A percentile compares a stretch with the other conserved stretches of the same genome.
Conservation (phyloP, 2,329 filamentous ascomycete genomes). For the Verticillium zaregamsianum region DNA sequence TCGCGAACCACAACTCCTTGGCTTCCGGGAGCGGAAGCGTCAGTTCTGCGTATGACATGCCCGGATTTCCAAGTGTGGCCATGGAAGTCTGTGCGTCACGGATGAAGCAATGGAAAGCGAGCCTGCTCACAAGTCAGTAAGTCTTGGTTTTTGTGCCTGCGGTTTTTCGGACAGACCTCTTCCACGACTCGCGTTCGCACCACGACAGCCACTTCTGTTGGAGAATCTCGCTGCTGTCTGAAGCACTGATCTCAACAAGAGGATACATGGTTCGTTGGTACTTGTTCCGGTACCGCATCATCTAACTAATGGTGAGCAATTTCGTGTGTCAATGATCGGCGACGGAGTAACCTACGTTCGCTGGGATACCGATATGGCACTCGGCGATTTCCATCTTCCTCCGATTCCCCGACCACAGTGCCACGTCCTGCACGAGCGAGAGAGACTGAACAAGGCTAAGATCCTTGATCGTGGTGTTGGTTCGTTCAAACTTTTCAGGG, state of each 20-base stretch:
- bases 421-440: slow-evolving; percentile 44
- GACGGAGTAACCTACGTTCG: slow-evolving; percentile 31
- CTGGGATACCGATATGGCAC: slow-evolving; percentile 40
- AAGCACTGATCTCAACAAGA: slow-evolving; percentile 41
- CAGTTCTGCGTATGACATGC: slow-evolving; percentile 66
- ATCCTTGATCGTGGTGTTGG: slow-evolving; percentile 41
- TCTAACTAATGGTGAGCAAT: slow-evolving; percentile 22
- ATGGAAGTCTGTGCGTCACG: slow-evolving; percentile 66
- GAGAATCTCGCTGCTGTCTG: slow-evolving; percentile 52
- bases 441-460: slow-evolving; percentile 45
- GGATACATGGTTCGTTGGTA: slow-evolving; percentile 55
- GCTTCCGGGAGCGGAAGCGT: slow-evolving; percentile 61
- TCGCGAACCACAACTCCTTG: slow-evolving; percentile 61
- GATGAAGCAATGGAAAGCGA: slow-evolving; percentile 61
- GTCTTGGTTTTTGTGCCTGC: not conserved
- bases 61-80: slow-evolving; percentile 58
- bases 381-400: slow-evolving; percentile 55
- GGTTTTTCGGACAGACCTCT: slow-evolving; percentile 38
- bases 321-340: not conserved
- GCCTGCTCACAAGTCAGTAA: slow-evolving; percentile 25
- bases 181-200: slow-evolving; percentile 62
- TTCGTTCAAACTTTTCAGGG: slow-evolving; percentile 38
- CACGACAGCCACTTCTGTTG: slow-evolving; percentile 63
- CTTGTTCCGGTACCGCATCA: slow-evolving; percentile 52
- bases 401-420: slow-evolving; percentile 50